Evolutionary conservation across 345 rosid genomes (phyloP).

Genomic region (Syzygium grande): DNA sequence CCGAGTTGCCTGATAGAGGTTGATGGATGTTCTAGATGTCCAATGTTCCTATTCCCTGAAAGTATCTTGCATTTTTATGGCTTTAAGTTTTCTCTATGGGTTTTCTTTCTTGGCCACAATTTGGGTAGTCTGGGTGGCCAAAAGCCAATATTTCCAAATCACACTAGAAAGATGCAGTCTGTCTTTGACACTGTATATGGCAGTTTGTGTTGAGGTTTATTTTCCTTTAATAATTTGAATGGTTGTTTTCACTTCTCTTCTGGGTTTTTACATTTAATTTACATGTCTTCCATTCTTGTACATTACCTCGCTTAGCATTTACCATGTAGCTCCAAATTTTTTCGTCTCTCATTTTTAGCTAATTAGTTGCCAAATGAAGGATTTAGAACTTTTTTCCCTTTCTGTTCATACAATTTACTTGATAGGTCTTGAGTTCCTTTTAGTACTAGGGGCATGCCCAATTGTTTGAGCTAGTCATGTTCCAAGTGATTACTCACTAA

Average conservation of each 20-base stretch:
- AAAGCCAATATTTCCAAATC: neutral
- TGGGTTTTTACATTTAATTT: neutral
- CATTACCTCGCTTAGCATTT: neutral
- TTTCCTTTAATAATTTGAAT: neutral
- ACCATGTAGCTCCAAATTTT: neutral
- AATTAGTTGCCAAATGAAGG: neutral
- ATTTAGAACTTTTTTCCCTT: neutral
- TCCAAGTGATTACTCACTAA: neutral
- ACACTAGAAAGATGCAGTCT: neutral
- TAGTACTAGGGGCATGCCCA: neutral
- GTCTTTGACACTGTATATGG: neutral
- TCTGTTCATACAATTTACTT: neutral
- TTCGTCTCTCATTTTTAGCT: neutral
- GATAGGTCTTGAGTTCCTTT: conserved; percentile 9
- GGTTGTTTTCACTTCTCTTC: neutral
- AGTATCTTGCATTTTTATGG: neutral
- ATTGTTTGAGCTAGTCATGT: neutral
- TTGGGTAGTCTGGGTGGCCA: neutral
- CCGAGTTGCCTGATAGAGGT: neutral
- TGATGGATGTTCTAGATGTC: neutral
- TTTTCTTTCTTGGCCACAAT: neutral
- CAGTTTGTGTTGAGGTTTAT: neutral
- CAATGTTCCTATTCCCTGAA: neutral
- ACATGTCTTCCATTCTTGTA: neutral
- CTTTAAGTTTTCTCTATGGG: neutral